Percentiles rank a stretch among this genome's conserved stretches.
Conservation (phyloP, 2,329 filamentous ascomycete species). For the Calonectria leucothoes region DNA sequence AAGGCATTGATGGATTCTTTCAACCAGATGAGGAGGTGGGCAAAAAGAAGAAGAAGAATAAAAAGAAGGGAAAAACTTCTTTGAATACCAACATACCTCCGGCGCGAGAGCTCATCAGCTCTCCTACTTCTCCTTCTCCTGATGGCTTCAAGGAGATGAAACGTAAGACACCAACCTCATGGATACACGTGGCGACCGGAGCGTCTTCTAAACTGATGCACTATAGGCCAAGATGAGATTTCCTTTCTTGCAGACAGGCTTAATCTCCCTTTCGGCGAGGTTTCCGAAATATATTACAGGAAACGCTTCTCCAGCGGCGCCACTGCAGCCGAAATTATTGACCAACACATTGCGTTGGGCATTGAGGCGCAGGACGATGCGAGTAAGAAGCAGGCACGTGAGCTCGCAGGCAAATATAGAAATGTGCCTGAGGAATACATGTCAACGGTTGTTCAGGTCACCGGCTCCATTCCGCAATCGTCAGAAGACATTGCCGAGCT, state of each 20-base stretch:
- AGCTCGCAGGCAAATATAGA: constrained; percentile 51
- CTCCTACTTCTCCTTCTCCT: constrained; percentile 24
- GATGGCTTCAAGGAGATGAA: constrained; percentile 42
- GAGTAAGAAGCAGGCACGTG: constrained; percentile 44
- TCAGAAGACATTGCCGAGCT: constrained; percentile 55
- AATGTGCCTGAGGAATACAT: constrained; percentile 59
- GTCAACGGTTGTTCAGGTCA: constrained; percentile 55
- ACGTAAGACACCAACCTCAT: constrained; percentile 40
- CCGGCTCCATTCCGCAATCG: constrained; percentile 47
- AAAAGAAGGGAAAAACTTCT: constrained; percentile 44
- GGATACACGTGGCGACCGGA: not conserved
- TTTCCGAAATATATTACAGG: constrained; percentile 54
- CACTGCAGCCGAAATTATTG: constrained; percentile 55
- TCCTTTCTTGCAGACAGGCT: constrained; percentile 58
- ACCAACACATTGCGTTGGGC: constrained; percentile 55
- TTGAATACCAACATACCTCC: constrained; percentile 19
- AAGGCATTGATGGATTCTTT: constrained; percentile 87
- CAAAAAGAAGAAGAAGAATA: constrained; percentile 53
- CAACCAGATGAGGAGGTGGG: constrained; percentile 60
- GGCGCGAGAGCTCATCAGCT: constrained; percentile 28
- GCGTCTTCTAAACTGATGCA: not conserved
- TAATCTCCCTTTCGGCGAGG: constrained; percentile 53
- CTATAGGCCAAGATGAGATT: constrained; percentile 53
- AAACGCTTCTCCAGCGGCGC: constrained; percentile 52
- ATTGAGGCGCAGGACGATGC: constrained; percentile 46